phyloP scores from a whole-genome alignment of 140 eudicot species.

The Bidens hawaiensis region DNA sequence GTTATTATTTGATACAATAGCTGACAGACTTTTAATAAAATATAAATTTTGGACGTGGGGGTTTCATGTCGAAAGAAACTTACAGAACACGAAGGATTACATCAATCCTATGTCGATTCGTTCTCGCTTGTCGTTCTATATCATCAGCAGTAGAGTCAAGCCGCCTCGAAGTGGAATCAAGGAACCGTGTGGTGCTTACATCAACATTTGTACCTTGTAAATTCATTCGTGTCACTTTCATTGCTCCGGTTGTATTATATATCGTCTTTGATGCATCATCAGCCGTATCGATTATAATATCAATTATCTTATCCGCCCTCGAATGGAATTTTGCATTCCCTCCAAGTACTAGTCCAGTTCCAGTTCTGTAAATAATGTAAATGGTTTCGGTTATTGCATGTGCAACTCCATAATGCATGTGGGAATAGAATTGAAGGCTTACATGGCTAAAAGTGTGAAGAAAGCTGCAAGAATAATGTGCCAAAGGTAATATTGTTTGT shows the following conservation, averaged over 20 bases:
- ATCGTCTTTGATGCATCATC: constrained; percentile 70
- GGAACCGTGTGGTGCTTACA: constrained; percentile 47
- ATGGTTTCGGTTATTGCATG: not conserved
- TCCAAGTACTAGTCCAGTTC: constrained; percentile 64
- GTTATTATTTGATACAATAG: no score
- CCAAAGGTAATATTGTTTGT: no score
- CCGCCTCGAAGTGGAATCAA: constrained; percentile 47
- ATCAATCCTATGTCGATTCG: constrained; percentile 49
- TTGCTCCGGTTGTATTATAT: constrained; percentile 66
- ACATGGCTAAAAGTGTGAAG: constrained; percentile 67
- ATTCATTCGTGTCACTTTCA: constrained; percentile 47
- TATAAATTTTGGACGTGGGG: no score
- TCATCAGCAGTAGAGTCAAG: constrained; percentile 61
- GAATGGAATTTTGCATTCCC: constrained; percentile 66
- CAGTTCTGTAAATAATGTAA: constrained; percentile 39
- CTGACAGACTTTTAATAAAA: no score
- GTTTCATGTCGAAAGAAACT: constrained; percentile 1
- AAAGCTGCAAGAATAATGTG: constrained; percentile 38
- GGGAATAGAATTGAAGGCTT: constrained; percentile 24
- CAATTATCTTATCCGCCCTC: constrained; percentile 58
- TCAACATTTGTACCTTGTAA: constrained; percentile 37
- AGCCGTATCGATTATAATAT: constrained; percentile 64
- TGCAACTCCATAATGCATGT: constrained; percentile 9
- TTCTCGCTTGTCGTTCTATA: constrained; percentile 61
- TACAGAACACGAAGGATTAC: constrained; percentile 62